Conservation (phyloP, 805 yeast species). For the Lachancea quebecensis region DNA sequence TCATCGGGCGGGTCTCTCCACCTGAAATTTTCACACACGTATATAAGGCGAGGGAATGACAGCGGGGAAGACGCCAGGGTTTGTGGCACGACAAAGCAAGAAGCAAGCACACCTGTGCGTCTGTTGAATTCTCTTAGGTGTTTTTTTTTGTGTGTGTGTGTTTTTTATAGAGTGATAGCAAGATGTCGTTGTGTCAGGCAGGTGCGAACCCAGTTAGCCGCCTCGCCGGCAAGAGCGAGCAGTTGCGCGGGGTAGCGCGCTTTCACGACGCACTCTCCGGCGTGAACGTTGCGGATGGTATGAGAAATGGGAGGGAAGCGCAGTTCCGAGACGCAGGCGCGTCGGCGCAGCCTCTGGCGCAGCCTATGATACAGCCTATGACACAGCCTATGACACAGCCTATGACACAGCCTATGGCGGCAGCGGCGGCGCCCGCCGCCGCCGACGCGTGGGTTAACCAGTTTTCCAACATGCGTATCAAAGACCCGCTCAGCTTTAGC, state of each 20-base stretch:
- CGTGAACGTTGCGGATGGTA: background rate
- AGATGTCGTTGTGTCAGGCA: background rate
- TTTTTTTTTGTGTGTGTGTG: background rate
- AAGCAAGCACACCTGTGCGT: background rate
- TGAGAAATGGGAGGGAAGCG: background rate
- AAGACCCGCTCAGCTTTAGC: conserved; percentile 27
- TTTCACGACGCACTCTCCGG: background rate
- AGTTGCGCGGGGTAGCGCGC: conserved; percentile 6
- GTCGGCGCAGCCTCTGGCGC: background rate
- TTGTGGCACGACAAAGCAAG: background rate
- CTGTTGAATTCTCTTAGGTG: background rate
- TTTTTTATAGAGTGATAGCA: background rate
- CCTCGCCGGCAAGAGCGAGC: conserved; percentile 3
- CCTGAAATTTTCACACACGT: no score
- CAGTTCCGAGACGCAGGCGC: background rate
- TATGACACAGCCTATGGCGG: background rate
- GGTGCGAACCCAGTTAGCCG: background rate
- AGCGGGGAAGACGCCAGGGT: conserved; percentile 1
- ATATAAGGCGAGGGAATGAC: background rate
- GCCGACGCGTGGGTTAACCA: conserved; percentile 17
- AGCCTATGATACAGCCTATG: background rate
- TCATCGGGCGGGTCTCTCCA: no score
- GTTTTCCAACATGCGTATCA: conserved; percentile 23
- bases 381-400: background rate
- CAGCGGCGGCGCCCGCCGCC: background rate